These are phyloP conservation scores for Ceratobasidium theobromae DNA, from an alignment of 1,284 basidiomycete species.

Conservation along the genomic window DNA sequence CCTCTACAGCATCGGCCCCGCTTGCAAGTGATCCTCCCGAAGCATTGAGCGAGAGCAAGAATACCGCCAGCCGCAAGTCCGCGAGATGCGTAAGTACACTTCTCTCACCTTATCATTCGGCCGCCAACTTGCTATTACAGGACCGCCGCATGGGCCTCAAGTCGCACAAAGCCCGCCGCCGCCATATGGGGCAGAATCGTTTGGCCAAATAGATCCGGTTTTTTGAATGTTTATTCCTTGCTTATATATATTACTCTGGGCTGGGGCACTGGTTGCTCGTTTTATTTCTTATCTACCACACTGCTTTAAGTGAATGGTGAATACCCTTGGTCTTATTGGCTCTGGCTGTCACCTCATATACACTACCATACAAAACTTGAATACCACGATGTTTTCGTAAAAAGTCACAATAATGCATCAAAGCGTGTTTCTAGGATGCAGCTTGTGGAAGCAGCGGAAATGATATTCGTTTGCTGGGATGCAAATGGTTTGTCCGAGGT, in stretches of 20 bases:
- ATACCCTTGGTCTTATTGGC: neutral
- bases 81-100: conserved; percentile 1
- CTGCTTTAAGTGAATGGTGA: too few relatives aligned
- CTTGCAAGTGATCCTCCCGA: neutral
- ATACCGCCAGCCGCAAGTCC: neutral
- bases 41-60: too few relatives aligned
- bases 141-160: neutral
- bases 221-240: neutral
- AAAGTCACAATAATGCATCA: neutral
- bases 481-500: too few relatives aligned
- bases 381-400: neutral
- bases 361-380: too few relatives aligned
- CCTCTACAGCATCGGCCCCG: neutral
- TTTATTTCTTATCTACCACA: neutral
- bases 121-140: neutral
- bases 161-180: neutral
- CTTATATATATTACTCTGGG: too few relatives aligned
- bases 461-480: neutral
- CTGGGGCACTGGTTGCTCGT: too few relatives aligned
- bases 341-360: neutral
- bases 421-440: neutral
- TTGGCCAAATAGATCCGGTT: conserved; percentile 14
- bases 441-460: neutral
- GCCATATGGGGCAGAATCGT: neutral
- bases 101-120: neutral